A percentile compares a stretch with the other conserved stretches of the same genome.
Conservation (phyloP, 2,329 filamentous ascomycete species). For the Amphichorda felina region DNA sequence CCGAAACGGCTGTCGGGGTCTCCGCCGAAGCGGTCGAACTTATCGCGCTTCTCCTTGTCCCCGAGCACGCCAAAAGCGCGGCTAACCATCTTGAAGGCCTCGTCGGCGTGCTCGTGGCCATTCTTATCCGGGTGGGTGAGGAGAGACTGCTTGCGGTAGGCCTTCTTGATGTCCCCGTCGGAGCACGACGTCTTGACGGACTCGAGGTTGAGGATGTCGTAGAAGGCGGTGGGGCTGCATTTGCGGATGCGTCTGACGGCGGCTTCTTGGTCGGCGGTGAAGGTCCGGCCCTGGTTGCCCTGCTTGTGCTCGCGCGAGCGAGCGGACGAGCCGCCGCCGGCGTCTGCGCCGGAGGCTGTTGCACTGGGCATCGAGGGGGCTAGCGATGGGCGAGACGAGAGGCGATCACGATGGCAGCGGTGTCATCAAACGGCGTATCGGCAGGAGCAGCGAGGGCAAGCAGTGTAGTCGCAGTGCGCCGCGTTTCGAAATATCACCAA, state of each 20-base stretch:
- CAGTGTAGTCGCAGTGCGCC: too few species aligned
- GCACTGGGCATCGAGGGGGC: slow-evolving; percentile 30
- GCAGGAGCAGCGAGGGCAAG: neutral
- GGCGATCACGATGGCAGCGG: neutral
- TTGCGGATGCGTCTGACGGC: slow-evolving; percentile 80
- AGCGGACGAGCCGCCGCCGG: slow-evolving; percentile 26
- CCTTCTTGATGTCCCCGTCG: slow-evolving; percentile 90
- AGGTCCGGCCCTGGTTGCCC: slow-evolving; percentile 64
- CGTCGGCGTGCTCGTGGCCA: slow-evolving; percentile 86
- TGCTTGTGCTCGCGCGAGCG: slow-evolving; percentile 59
- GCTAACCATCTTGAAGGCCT: slow-evolving; percentile 97
- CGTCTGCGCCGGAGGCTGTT: slow-evolving; percentile 41
- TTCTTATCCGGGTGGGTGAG: slow-evolving; percentile 99
- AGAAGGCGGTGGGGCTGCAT: slow-evolving; percentile 81
- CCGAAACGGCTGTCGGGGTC: slow-evolving; percentile 86
- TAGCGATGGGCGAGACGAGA: neutral
- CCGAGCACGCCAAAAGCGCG: slow-evolving; percentile 87
- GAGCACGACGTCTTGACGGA: slow-evolving; percentile 50
- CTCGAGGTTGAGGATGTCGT: slow-evolving; percentile 80
- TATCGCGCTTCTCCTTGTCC: slow-evolving; percentile 70
- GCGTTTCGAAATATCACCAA: neutral
- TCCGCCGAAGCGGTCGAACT: slow-evolving; percentile 79
- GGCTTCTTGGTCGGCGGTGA: slow-evolving; percentile 80
- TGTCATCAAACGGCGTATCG: neutral
- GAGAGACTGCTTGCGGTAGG: slow-evolving; percentile 86